phyloP scores from a whole-genome alignment of 78 protist species.

The Corallochytrium limacisporum region DNA sequence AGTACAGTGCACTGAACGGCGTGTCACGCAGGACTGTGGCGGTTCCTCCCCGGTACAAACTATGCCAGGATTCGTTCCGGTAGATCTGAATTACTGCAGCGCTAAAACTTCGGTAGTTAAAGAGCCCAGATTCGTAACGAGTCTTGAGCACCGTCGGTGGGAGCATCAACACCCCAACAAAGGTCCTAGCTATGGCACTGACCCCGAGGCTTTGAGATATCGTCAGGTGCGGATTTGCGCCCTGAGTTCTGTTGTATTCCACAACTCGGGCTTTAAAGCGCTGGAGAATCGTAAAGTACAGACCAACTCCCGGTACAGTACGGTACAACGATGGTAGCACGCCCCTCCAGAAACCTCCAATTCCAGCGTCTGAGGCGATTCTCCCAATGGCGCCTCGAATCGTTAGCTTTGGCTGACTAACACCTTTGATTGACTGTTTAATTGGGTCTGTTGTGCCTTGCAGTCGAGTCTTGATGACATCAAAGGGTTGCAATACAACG shows the following conservation, averaged over 20 bases:
- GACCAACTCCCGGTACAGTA: constrained; percentile 18
- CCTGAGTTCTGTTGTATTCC: not conserved
- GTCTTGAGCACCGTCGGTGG: constrained; percentile 9
- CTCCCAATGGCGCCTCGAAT: too few species aligned
- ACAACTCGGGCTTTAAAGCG: not conserved
- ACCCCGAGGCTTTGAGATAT: not conserved
- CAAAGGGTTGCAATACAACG: constrained; percentile 4
- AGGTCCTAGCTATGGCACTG: not conserved
- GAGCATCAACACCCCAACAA: not conserved
- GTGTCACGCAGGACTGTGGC: constrained; percentile 19
- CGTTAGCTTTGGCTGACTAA: too few species aligned
- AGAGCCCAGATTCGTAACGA: constrained; percentile 6
- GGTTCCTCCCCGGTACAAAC: not conserved
- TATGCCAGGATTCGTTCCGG: not conserved
- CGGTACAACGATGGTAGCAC: not conserved
- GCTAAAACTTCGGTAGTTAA: not conserved
- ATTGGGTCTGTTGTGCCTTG: too few species aligned
- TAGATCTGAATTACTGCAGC: not conserved
- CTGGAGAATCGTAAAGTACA: not conserved
- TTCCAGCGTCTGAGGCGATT: too few species aligned
- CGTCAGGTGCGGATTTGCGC: not conserved
- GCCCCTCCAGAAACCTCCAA: constrained; percentile 23
- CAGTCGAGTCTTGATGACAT: constrained; percentile 8
- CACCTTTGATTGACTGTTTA: too few species aligned
- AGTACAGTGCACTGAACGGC: constrained; percentile 16